phyloP scores from a whole-genome alignment of 2,329 filamentous ascomycete genomes.

The Clonostachys sp. region DNA sequence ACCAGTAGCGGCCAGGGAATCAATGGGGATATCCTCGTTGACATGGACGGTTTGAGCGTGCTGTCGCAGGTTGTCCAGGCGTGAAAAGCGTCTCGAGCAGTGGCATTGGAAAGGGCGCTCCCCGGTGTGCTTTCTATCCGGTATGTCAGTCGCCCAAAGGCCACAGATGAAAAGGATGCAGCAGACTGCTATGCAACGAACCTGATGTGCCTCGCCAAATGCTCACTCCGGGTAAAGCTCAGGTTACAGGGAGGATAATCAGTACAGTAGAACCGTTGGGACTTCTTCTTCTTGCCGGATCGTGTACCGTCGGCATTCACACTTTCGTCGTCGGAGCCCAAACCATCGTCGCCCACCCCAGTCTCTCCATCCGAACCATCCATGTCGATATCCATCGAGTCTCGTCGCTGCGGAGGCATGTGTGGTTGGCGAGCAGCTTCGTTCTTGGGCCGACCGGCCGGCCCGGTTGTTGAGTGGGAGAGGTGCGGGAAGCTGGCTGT shows the following conservation, averaged over 20 bases:
- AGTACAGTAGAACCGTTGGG: constrained; percentile 92
- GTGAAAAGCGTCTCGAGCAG: constrained; percentile 87
- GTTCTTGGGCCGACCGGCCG: constrained; percentile 36
- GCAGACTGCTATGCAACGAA: constrained; percentile 26
- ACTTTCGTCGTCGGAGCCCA: constrained; percentile 52
- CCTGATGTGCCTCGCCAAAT: constrained; percentile 91
- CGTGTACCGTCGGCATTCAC: constrained; percentile 60
- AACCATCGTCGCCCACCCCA: constrained; percentile 1
- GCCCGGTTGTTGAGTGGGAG: constrained; percentile 39
- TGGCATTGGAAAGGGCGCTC: constrained; percentile 97
- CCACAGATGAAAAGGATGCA: background rate
- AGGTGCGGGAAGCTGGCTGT: constrained; percentile 37
- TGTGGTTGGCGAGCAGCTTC: constrained; percentile 49
- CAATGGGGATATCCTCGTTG: constrained; percentile 92
- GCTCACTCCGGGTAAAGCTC: constrained; percentile 94
- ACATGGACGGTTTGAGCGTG: constrained; percentile 97
- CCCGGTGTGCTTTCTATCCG: constrained; percentile 83
- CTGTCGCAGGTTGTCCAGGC: constrained; percentile 90
- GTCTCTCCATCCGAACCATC: constrained; percentile 66
- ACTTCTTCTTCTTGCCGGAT: constrained; percentile 91
- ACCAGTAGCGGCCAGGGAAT: constrained; percentile 88
- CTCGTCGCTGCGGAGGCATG: constrained; percentile 30
- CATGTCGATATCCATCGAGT: constrained; percentile 71
- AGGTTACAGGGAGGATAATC: constrained; percentile 91
- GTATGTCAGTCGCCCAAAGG: background rate